Evolutionary conservation across 2,329 filamentous ascomycete genomes (phyloP), one percentile per base, ranked within the genome.

Genomic region (Talaromyces sp.): DNA sequence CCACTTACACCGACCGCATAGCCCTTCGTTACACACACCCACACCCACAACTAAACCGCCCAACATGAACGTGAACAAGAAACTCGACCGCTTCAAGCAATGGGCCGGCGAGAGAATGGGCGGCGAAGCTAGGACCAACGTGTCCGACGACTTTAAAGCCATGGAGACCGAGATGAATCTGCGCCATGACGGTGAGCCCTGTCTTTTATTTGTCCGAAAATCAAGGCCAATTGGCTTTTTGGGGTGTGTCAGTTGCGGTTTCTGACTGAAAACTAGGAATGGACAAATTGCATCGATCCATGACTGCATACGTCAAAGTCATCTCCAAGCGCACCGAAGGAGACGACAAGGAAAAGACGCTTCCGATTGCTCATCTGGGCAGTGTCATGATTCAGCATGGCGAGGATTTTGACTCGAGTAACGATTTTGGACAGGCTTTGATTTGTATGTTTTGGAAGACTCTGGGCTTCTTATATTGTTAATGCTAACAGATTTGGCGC

Each of bases 71-170:
- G 80, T 87, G 74, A 87, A 86, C 77, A 96, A 96, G 82, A 96
- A 95, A 75, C 86, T 97, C 73, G 93, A 92, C 78, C 89, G 93
- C 72, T 88, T 96, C 81, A 95, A 93, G 81, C 93, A 97, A 88
- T 97, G 93, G 93, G 91, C 92, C 41, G 91, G 91, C 67, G 93
- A 97, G 80, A 91, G 92, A 78, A 96, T 97, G 90, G 93, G 93
- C 68, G 86, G 85, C 65, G 92, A 97, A 77, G 84, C 88, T 77
- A 94, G 92, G 79, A 97, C 93, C 10, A 86, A 83, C 73, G 86
- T 91, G 65, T 89, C 91, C 0, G 92, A 97, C 57, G 89, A 97
- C 70, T 97, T 97, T 83, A 95, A 90, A 78, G 84, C 85, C 62
- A 79, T 97, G 68, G 92, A 97, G 78, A 81, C 85, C 59, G 93